Conservation (phyloP, 2,329 filamentous ascomycete species). For the Epichloe sp. region DNA sequence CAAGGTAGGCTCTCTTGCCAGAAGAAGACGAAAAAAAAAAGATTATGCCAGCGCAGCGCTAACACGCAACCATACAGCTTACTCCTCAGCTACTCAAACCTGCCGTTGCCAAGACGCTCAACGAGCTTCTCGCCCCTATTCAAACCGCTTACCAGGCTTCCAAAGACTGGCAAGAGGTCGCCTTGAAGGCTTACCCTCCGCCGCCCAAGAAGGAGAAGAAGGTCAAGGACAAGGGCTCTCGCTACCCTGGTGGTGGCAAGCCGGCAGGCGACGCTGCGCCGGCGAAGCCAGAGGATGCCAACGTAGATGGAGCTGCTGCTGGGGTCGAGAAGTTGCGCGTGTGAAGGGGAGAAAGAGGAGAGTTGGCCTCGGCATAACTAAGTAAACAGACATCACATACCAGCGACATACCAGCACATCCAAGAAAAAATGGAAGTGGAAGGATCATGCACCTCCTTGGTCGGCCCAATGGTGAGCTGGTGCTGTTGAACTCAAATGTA, state of each 20-base stretch:
- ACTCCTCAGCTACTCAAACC: slow-evolving; percentile 81
- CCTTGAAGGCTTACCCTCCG: slow-evolving; percentile 70
- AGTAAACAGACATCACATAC: background rate
- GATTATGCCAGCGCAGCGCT: background rate
- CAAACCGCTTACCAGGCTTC: slow-evolving; percentile 57
- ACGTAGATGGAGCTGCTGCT: slow-evolving; percentile 1
- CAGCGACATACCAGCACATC: background rate
- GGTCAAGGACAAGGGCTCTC: slow-evolving; percentile 60
- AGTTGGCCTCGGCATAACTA: background rate
- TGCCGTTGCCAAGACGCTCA: slow-evolving; percentile 63
- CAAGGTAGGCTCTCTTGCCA: slow-evolving; percentile 37
- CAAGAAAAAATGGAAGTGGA: background rate
- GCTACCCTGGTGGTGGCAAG: slow-evolving; percentile 37
- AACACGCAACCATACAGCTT: slow-evolving; percentile 26
- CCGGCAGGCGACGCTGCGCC: background rate
- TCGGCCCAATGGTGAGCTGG: background rate
- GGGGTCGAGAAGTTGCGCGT: slow-evolving; percentile 5
- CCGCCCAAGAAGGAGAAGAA: slow-evolving; percentile 60
- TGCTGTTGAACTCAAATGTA: background rate
- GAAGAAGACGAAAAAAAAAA: background rate
- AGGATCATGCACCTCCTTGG: background rate
- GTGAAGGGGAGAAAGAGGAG: background rate
- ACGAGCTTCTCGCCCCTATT: slow-evolving; percentile 64
- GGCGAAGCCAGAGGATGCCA: background rate
- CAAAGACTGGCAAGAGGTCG: slow-evolving; percentile 59